phyloP scores from a whole-genome alignment of 202 grass and related monocot genomes.

The Alloteropsis angusta region DNA sequence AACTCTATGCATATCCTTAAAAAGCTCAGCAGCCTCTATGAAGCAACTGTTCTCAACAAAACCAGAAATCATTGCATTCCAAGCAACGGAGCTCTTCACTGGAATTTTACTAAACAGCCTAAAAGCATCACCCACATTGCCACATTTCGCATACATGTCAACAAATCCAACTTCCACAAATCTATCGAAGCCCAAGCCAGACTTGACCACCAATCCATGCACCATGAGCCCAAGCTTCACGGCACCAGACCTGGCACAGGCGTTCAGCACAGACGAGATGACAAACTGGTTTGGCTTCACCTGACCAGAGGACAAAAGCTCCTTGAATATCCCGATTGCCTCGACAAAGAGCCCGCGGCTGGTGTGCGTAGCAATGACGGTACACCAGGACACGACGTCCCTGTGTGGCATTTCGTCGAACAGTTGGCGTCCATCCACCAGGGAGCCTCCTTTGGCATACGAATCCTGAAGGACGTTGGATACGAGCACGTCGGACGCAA shows the following conservation, averaged over 20 bases:
- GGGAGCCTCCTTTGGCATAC: conserved; percentile 53
- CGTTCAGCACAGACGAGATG: conserved; percentile 55
- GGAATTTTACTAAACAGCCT: conserved; percentile 76
- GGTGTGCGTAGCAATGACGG: conserved; percentile 53
- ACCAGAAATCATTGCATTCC: conserved; percentile 82
- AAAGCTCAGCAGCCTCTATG: conserved; percentile 49
- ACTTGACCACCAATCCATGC: conserved; percentile 68
- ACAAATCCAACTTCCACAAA: conserved; percentile 89
- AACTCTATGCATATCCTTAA: conserved; percentile 53
- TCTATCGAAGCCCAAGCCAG: conserved; percentile 48
- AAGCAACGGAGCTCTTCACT: conserved; percentile 56
- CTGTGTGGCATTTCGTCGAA: conserved; percentile 79
- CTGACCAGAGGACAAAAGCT: conserved; percentile 21
- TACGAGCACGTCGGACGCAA: conserved; percentile 44
- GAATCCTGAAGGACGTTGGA: conserved; percentile 74
- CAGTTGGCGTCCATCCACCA: conserved; percentile 34
- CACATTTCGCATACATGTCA: conserved; percentile 66
- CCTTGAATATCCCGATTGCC: conserved; percentile 44
- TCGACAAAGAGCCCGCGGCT: conserved; percentile 37
- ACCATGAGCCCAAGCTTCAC: conserved; percentile 62
- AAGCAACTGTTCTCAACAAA: conserved; percentile 45
- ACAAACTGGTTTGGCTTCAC: conserved; percentile 61
- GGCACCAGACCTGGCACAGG: conserved; percentile 47
- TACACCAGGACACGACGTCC: conserved; percentile 75
- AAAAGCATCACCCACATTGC: conserved; percentile 44